phyloP scores from a whole-genome alignment of 2,329 filamentous ascomycete genomes.

The Sarocladium brachiariae region DNA sequence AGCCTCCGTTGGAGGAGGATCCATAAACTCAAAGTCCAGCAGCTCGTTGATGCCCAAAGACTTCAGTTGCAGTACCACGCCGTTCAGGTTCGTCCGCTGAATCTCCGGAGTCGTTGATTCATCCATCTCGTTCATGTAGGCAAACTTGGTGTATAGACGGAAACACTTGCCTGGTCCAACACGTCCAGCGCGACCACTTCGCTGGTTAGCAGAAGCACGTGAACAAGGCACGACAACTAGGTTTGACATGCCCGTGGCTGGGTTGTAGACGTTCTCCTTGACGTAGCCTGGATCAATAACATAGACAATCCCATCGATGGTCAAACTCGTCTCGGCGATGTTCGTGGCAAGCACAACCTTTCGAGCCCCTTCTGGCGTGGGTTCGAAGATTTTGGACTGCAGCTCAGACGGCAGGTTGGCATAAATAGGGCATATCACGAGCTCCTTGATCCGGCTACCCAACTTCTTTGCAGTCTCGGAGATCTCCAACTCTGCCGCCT shows the following conservation, averaged over 20 bases:
- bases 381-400: conserved; percentile 91
- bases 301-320: conserved; percentile 92
- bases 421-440: conserved; percentile 91
- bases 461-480: conserved; percentile 82
- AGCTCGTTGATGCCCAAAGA: conserved; percentile 88
- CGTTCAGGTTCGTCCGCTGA: conserved; percentile 79
- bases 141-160: conserved; percentile 86
- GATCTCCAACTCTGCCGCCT: conserved; percentile 76
- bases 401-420: conserved; percentile 86
- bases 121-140: conserved; percentile 91
- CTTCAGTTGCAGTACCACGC: conserved; percentile 79
- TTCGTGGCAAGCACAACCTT: conserved; percentile 96
- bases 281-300: conserved; percentile 94
- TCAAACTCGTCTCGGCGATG: conserved; percentile 92
- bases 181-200: conserved; percentile 86
- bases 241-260: conserved; percentile 85
- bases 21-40: conserved; percentile 93
- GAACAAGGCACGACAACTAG: conserved; percentile 88
- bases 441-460: conserved; percentile 73
- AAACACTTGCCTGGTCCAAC: conserved; percentile 91
- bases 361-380: conserved; percentile 73
- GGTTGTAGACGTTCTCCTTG: conserved; percentile 92
- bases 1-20: conserved; percentile 82
- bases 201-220: conserved; percentile 84
- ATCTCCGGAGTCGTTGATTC: conserved; percentile 91